Percentiles rank a stretch among this genome's conserved stretches.
Conservation (phyloP, 441 rosid genomes). For the Sinapis alba region DNA sequence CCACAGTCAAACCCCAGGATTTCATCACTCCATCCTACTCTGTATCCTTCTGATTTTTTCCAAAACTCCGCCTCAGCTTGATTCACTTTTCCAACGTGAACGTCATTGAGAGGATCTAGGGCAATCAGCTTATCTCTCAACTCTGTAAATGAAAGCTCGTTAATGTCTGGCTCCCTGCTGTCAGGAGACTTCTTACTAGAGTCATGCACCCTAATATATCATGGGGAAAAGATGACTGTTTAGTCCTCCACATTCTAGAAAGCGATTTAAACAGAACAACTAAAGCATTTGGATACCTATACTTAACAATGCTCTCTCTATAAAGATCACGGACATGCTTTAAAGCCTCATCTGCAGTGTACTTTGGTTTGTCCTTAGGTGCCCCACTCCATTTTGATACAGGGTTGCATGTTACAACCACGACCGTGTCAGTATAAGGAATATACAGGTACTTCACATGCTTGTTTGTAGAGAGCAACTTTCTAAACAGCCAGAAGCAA, state of each 20-base stretch:
- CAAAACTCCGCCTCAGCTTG: slow-evolving; percentile 95
- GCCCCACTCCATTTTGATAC: slow-evolving; percentile 86
- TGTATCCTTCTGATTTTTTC: slow-evolving; percentile 94
- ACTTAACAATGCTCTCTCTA: slow-evolving; percentile 65
- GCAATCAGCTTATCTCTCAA: slow-evolving; percentile 89
- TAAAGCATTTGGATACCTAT: slow-evolving; percentile 57
- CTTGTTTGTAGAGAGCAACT: slow-evolving; percentile 79
- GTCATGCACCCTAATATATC: slow-evolving; percentile 53
- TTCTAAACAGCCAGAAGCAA: slow-evolving; percentile 55
- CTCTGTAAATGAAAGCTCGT: slow-evolving; percentile 81
- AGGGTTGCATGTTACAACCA: slow-evolving; percentile 93
- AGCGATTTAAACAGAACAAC: neutral
- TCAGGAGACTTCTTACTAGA: slow-evolving; percentile 49
- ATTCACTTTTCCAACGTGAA: slow-evolving; percentile 75
- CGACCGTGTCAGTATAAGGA: slow-evolving; percentile 83
- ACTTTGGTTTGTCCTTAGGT: slow-evolving; percentile 80
- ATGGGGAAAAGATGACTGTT: neutral
- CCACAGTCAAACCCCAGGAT: slow-evolving; percentile 98
- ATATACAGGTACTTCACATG: slow-evolving; percentile 88
- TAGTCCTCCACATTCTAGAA: neutral
- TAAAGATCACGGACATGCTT: slow-evolving; percentile 75
- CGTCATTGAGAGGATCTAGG: slow-evolving; percentile 88
- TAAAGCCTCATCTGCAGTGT: slow-evolving; percentile 69
- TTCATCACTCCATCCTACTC: slow-evolving; percentile 98
- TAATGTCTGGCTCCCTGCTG: slow-evolving; percentile 53